phyloP scores from a whole-genome alignment of 768 basidiomycete genomes.

The Asterophora parasitica region DNA sequence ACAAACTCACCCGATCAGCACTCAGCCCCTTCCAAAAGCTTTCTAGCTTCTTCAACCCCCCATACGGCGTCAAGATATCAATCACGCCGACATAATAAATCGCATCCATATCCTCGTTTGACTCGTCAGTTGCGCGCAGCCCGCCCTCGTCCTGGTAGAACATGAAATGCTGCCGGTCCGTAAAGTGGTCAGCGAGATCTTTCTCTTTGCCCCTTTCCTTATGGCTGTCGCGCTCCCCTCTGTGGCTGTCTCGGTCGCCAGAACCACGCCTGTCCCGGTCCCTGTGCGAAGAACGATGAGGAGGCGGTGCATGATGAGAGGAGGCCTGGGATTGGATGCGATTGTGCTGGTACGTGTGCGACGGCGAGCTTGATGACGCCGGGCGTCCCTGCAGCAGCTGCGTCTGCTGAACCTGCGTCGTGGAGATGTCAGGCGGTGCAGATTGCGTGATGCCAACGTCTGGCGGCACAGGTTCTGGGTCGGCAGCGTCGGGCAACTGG shows the following conservation, averaged over 20 bases:
- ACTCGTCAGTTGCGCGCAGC: conserved; percentile 82
- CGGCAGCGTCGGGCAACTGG: conserved; percentile 17
- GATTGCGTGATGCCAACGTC: not conserved
- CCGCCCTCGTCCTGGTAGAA: conserved; percentile 99
- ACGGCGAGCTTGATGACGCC: not conserved
- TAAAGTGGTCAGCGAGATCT: conserved; percentile 44
- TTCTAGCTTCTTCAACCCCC: conserved; percentile 70
- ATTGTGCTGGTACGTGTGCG: not conserved
- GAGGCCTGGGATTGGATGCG: not conserved
- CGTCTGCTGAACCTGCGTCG: too few species aligned
- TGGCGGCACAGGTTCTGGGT: conserved; percentile 5
- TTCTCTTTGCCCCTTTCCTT: conserved; percentile 29
- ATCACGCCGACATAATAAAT: conserved; percentile 96
- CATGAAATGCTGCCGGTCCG: conserved; percentile 69
- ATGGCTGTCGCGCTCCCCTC: conserved; percentile 31
- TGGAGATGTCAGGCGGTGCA: not conserved
- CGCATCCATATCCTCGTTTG: conserved; percentile 64
- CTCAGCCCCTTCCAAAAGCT: conserved; percentile 89
- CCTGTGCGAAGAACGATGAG: not conserved
- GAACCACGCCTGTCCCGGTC: conserved; percentile 34
- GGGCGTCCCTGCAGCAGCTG: too few species aligned
- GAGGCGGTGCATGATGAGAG: not conserved
- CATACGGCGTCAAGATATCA: conserved; percentile 93
- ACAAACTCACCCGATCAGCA: conserved; percentile 75
- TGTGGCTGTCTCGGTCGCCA: conserved; percentile 32